Base-by-base conservation (phyloP, 306 rosid species). In the Vigna angularis region DNA sequence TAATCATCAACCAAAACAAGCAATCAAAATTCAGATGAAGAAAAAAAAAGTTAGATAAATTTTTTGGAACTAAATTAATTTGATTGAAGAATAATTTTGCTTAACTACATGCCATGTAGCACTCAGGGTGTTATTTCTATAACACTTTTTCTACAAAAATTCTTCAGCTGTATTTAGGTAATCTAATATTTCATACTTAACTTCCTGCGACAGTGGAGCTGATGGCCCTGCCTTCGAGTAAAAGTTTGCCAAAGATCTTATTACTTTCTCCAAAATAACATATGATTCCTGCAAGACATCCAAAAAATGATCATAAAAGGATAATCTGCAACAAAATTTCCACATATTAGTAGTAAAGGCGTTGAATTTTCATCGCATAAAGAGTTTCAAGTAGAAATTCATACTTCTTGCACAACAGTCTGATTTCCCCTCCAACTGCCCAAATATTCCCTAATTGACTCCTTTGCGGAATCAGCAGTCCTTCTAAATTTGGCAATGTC, bases 391-490 rank as follows among this genome's bases (percentile, higher is more conserved):
- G 56, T 32, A 66, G 18, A 66, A 66, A 47, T 67, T 86, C 90
- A 14, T 82, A 92, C 97, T 89, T 95, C 96, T 86, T 85, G 85
- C 70, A 57, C 83, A 75, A 93, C 84, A 22, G 70, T 72, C 58
- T 85, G 86, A 12, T 93, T 82, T 34, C 99, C 99, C 82, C 86
- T 82, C 99, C 99, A 95, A 63, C 69, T 90, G 86, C 93, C 79
- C 79, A 95, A 75, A 79, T 87, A 93, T 75, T 93, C 96, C 16
- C 96, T 88, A 69, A 95, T 95, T 0, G 98, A 88, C 67, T 93
- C 97, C 89, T 89, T 95, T 28, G 98, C 96, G 24, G 93, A 89
- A 66, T 95, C 98, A n/a, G 99, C 99, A n/a, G 90, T 91, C 7
- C 99, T 59, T 80, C 98, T 85, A 32, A 95, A 95, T 62, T 91